phyloP scores from a whole-genome alignment of 148 eudicot genomes.

The Rhododendron ferrugineum region DNA sequence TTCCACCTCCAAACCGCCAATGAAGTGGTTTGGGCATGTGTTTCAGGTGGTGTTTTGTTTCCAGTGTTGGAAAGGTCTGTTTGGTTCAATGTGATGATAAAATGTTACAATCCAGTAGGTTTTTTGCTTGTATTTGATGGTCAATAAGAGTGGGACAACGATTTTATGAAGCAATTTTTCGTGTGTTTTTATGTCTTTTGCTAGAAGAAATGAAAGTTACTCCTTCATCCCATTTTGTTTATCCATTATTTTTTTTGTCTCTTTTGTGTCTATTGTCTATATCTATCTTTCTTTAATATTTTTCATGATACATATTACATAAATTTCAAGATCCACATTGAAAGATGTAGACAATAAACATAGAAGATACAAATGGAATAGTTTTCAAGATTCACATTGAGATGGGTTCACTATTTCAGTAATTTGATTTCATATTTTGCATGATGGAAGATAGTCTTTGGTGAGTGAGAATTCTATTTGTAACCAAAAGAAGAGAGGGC shows the following conservation, averaged over 20 bases:
- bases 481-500: not conserved
- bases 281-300: no score
- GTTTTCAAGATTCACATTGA: no score
- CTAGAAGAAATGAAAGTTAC: no score
- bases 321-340: no score
- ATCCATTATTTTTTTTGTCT: no score
- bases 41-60: slow-evolving; percentile 17
- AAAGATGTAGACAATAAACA: no score
- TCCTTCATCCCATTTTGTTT: no score
- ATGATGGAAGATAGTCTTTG: not conserved
- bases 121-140: not conserved
- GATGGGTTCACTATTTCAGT: not conserved
- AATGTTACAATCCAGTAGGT: not conserved
- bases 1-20: slow-evolving; percentile 1
- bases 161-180: not conserved
- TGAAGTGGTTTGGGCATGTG: slow-evolving; percentile 11
- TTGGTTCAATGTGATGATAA: not conserved
- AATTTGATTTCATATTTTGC: not conserved
- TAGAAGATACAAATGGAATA: no score
- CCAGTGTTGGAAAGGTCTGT: slow-evolving; percentile 12
- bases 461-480: not conserved
- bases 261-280: no score
- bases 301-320: no score
- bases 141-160: not conserved
- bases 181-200: not conserved